Evolutionary conservation across 2,329 filamentous ascomycete species (phyloP), one percentile per base, ranked within the genome.

Genomic region (Phialemoniopsis sp.): DNA sequence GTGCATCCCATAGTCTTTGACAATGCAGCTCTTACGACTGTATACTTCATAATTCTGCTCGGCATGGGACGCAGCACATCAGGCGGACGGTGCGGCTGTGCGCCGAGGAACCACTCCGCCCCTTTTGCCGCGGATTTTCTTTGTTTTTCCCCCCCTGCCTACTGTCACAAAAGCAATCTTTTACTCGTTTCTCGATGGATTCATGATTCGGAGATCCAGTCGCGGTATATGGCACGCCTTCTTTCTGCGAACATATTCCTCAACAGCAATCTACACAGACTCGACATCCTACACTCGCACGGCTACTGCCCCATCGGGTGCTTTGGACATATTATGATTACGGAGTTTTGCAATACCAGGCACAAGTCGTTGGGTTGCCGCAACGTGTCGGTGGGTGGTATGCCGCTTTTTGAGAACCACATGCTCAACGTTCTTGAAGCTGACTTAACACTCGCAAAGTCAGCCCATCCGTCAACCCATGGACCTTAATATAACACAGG

Each of bases 291-390:
- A 63, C 57, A 44, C 58, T 58, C 51, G 55, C 48, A 48, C 52
- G 58, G 59, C 58, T 61, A 59, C 58, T 54, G 55, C 53, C 58
- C 53, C 35, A 42, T 48, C 48, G 55, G 55, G 59, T 54, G 57
- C 57, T 50, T 64, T 62, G 60, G 60, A 62, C 58, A 63, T 52
- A 56, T 54, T 49, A 63, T 62, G 43, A 40, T 60, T 62, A 62
- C 53, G 44, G 49, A 56, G 21, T 61, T 56, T 61, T 61, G 56
- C 53, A 51, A 59, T 59, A 59, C 52, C 41, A 32, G 43, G 40
- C 32, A 26, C 6, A 26, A 26, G 21, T 26, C 21, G 21, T 26
- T 26, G 21, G 44, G 41, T 41, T 46, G 47, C 44, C 32, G 42
- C 33, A 34, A 21, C 42, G 32, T 37, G 45, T 44, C 44, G 43